A percentile compares a stretch with the other conserved stretches of the same genome.
These are phyloP conservation scores for Globisporangium nagaii DNA, from an alignment of 352 stramenopile species.

Conservation along the genomic window DNA sequence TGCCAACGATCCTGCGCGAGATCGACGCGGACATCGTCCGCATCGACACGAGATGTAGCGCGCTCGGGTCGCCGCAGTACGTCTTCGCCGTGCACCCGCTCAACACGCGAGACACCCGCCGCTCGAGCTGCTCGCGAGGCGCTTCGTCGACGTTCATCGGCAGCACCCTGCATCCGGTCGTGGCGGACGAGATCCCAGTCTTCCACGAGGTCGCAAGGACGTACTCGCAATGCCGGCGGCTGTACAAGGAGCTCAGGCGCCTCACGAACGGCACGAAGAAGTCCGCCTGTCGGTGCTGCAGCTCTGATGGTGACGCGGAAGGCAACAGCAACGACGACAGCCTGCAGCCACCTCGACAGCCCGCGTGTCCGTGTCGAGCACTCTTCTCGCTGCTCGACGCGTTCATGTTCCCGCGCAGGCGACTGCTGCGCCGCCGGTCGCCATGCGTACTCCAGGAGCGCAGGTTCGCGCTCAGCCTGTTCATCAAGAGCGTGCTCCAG, in stretches of 20 bases:
- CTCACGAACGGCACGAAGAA: constrained; percentile 36
- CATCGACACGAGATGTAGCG: constrained; percentile 10
- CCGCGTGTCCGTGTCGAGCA: constrained; percentile 56
- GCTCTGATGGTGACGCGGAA: constrained; percentile 1
- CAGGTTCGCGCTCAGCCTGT: constrained; percentile 16
- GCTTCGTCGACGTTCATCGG: constrained; percentile 10
- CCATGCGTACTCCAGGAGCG: constrained; percentile 22
- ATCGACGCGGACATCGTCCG: constrained; percentile 42
- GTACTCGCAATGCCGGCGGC: constrained; percentile 46
- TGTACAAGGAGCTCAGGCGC: constrained; percentile 36
- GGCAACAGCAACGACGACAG: neutral
- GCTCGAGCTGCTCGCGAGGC: no score
- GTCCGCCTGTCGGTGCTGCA: constrained; percentile 25
- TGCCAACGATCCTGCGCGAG: constrained; percentile 42
- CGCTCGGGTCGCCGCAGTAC: constrained; percentile 28
- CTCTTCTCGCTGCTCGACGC: constrained; percentile 31
- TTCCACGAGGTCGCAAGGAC: constrained; percentile 39
- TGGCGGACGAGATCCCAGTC: constrained; percentile 17
- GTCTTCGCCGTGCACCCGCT: constrained; percentile 39
- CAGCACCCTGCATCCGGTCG: constrained; percentile 11
- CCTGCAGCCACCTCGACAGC: constrained; percentile 21
- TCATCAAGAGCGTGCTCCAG: constrained; percentile 25
- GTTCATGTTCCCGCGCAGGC: constrained; percentile 46
- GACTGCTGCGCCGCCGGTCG: constrained; percentile 43
- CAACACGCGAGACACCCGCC: constrained; percentile 5